phyloP scores from a whole-genome alignment of 805 yeast genomes.

The Scheffersomyces stipitis region DNA sequence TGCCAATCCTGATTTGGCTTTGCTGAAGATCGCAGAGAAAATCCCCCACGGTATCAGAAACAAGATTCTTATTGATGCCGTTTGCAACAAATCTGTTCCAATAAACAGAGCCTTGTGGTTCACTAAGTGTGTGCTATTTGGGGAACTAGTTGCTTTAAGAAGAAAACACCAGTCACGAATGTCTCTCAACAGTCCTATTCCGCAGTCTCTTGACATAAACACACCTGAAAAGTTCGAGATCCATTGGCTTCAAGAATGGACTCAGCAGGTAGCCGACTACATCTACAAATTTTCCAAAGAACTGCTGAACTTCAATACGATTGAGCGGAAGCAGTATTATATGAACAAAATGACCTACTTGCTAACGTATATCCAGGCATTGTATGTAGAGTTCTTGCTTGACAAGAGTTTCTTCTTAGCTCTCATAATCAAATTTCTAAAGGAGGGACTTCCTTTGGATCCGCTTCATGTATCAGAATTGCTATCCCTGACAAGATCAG shows the following conservation, averaged over 20 bases:
- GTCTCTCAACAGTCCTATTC: constrained; percentile 4
- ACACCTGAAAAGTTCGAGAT: constrained; percentile 40
- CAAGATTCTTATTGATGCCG: constrained; percentile 68
- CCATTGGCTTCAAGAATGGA: constrained; percentile 86
- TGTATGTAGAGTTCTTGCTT: constrained; percentile 67
- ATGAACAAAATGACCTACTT: constrained; percentile 57
- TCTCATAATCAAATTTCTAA: constrained; percentile 60
- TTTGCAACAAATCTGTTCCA: constrained; percentile 68
- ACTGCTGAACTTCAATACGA: constrained; percentile 20
- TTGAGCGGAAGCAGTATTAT: constrained; percentile 41
- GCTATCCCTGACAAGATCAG: constrained; percentile 10
- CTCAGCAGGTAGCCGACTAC: constrained; percentile 71
- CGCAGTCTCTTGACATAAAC: constrained; percentile 1
- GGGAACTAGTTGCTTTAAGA: constrained; percentile 38
- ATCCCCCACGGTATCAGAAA: constrained; percentile 90
- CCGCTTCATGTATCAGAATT: constrained; percentile 23
- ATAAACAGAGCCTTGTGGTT: constrained; percentile 87
- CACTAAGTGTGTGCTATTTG: constrained; percentile 80
- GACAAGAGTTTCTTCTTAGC: constrained; percentile 61
- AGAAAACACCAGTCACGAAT: constrained; percentile 26
- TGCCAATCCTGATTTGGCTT: constrained; percentile 64
- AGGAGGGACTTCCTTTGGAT: constrained; percentile 31
- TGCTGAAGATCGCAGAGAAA: constrained; percentile 67
- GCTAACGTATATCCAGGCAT: constrained; percentile 56
- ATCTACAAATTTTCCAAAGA: constrained; percentile 51